Evolutionary conservation across 768 basidiomycete species (phyloP).

Genomic region (Suillus spraguei): DNA sequence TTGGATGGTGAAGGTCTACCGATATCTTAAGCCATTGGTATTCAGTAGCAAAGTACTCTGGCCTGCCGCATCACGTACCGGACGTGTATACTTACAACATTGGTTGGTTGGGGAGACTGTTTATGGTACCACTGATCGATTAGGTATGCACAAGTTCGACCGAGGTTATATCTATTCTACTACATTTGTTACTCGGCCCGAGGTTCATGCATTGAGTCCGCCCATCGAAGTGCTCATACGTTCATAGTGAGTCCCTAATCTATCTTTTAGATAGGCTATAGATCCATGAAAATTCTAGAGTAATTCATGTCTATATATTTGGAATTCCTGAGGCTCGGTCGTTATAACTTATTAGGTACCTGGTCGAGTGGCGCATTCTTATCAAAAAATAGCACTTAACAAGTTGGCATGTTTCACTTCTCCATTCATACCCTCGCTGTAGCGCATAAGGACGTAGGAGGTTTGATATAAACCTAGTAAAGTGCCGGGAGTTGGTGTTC

Average conservation of each 20-base stretch:
- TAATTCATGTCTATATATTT: neutral
- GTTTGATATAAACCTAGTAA: neutral
- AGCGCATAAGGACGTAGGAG: neutral
- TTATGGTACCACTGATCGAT: neutral
- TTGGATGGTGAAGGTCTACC: conserved; percentile 23
- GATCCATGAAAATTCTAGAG: neutral
- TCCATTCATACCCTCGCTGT: neutral
- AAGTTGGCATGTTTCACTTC: neutral
- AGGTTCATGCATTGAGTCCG: neutral
- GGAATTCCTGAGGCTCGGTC: neutral
- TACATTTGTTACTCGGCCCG: neutral
- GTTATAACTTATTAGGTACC: neutral
- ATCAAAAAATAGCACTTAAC: neutral
- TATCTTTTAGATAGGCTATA: neutral
- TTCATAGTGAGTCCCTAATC: neutral
- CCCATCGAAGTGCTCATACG: neutral
- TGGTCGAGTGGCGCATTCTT: neutral
- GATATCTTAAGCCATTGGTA: neutral
- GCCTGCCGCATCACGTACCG: neutral
- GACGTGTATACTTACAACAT: neutral
- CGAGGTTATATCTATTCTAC: neutral
- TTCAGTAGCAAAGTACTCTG: neutral
- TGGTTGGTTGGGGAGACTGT: neutral
- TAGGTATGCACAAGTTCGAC: neutral
- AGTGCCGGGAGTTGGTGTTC: neutral